Evolutionary conservation across 768 basidiomycete genomes (phyloP).

Genomic region (Albatrellus ellisii): DNA sequence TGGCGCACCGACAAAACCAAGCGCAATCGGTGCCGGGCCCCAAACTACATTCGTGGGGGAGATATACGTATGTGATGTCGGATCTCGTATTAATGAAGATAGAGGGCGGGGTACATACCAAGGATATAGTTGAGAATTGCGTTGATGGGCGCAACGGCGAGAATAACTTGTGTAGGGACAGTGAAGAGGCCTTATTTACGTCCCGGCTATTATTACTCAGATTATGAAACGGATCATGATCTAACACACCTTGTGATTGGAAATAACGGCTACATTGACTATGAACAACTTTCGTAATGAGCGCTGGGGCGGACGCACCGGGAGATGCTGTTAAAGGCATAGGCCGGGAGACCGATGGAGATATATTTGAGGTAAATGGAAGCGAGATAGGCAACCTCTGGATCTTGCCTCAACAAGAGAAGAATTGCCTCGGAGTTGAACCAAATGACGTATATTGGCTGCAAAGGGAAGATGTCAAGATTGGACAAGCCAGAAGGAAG

Average conservation of each 20-base stretch:
- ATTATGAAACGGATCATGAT: background rate
- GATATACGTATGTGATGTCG: background rate
- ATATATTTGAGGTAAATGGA: slow-evolving; percentile 65
- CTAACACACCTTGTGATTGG: slow-evolving; percentile 57
- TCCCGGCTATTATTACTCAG: too few species aligned
- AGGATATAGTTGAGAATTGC: slow-evolving; percentile 71
- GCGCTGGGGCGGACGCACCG: slow-evolving; percentile 22
- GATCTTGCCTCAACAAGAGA: slow-evolving; percentile 64
- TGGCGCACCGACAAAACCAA: slow-evolving; percentile 90
- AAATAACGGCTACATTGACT: slow-evolving; percentile 44
- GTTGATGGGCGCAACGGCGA: slow-evolving; percentile 80
- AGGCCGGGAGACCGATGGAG: slow-evolving; percentile 70
- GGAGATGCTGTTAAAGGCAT: slow-evolving; percentile 41
- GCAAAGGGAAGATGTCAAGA: slow-evolving; percentile 1
- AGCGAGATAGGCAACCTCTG: slow-evolving; percentile 71
- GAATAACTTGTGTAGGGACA: slow-evolving; percentile 73
- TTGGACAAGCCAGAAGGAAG: background rate
- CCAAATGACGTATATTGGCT: slow-evolving; percentile 62
- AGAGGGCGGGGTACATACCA: slow-evolving; percentile 29
- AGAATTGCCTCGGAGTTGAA: slow-evolving; percentile 72
- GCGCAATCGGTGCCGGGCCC: slow-evolving; percentile 65
- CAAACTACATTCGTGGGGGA: slow-evolving; percentile 35
- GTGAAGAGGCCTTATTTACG: slow-evolving; percentile 52
- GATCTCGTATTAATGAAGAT: too few species aligned
- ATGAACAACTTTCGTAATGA: background rate